Conservation (phyloP, 2,329 filamentous ascomycete genomes). For the Drechslerella stenobrocha region DNA sequence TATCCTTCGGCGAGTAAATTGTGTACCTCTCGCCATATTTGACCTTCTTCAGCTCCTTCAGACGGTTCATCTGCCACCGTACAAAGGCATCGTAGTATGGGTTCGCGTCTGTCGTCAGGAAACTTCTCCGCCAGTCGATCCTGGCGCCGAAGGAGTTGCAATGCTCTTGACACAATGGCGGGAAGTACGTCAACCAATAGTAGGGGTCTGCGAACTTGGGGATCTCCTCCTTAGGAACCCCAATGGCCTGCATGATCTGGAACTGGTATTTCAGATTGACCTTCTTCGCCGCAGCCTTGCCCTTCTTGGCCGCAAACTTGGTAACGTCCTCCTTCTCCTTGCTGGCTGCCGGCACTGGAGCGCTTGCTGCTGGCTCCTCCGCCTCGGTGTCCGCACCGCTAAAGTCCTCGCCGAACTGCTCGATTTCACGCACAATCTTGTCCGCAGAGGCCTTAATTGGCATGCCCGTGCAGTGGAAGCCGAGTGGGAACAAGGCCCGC, state of each 20-base stretch:
- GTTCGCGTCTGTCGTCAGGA: slow-evolving; percentile 95
- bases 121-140: slow-evolving; percentile 89
- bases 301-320: slow-evolving; percentile 91
- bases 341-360: slow-evolving; percentile 61
- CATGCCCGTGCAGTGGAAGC: slow-evolving; percentile 96
- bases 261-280: slow-evolving; percentile 95
- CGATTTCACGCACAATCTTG: slow-evolving; percentile 82
- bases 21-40: slow-evolving; percentile 92
- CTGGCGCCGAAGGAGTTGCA: slow-evolving; percentile 80
- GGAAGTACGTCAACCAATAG: slow-evolving; percentile 91
- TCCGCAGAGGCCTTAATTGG: slow-evolving; percentile 97
- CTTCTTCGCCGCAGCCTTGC: slow-evolving; percentile 85
- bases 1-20: slow-evolving; percentile 87
- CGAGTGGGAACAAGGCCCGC: slow-evolving; percentile 81
- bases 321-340: slow-evolving; percentile 77
- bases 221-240: slow-evolving; percentile 84
- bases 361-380: slow-evolving; percentile 59
- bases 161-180: slow-evolving; percentile 75
- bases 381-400: slow-evolving; percentile 64
- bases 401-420: slow-evolving; percentile 84
- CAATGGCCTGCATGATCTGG: slow-evolving; percentile 89
- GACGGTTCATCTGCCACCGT: slow-evolving; percentile 92
- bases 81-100: slow-evolving; percentile 96
- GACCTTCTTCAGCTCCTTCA: slow-evolving; percentile 88
- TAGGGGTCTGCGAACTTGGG: slow-evolving; percentile 89